Conservation (phyloP, 2,329 filamentous ascomycete species). For the Exophiala bonariae region DNA sequence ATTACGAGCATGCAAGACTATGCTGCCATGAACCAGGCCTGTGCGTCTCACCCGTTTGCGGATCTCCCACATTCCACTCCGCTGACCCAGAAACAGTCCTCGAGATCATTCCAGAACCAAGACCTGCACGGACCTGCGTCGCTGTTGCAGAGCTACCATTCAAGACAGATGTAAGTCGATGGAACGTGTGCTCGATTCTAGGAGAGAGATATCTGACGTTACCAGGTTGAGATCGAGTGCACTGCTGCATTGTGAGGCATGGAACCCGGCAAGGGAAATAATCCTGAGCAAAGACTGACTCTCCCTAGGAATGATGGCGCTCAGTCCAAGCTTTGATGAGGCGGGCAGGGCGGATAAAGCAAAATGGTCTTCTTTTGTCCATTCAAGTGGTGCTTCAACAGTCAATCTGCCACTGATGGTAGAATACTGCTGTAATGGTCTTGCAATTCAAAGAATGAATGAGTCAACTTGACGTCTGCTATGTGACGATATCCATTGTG, state of each 20-base stretch:
- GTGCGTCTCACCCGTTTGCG: conserved; percentile 38
- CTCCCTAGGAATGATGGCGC: too few species aligned
- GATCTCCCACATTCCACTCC: conserved; percentile 18
- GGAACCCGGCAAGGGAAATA: not conserved
- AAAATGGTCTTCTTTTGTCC: too few species aligned
- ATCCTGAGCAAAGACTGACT: too few species aligned
- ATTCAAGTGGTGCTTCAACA: too few species aligned
- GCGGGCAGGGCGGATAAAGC: too few species aligned
- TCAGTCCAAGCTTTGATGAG: too few species aligned
- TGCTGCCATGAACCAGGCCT: conserved; percentile 78
- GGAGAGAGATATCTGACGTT: conserved; percentile 1
- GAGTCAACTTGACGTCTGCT: too few species aligned
- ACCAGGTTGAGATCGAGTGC: conserved; percentile 29
- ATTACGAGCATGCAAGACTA: conserved; percentile 67
- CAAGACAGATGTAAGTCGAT: conserved; percentile 26
- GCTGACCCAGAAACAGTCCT: conserved; percentile 16
- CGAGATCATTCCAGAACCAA: conserved; percentile 26
- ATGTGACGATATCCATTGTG: too few species aligned
- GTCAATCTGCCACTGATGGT: too few species aligned
- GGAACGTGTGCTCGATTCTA: not conserved
- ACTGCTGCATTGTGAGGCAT: conserved; percentile 27
- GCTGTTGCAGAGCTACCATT: conserved; percentile 28
- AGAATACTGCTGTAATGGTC: too few species aligned
- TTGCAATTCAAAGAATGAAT: too few species aligned
- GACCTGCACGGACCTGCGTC: conserved; percentile 28